phyloP scores from a whole-genome alignment of 1,284 basidiomycete species.

The Wolfiporia cocos region DNA sequence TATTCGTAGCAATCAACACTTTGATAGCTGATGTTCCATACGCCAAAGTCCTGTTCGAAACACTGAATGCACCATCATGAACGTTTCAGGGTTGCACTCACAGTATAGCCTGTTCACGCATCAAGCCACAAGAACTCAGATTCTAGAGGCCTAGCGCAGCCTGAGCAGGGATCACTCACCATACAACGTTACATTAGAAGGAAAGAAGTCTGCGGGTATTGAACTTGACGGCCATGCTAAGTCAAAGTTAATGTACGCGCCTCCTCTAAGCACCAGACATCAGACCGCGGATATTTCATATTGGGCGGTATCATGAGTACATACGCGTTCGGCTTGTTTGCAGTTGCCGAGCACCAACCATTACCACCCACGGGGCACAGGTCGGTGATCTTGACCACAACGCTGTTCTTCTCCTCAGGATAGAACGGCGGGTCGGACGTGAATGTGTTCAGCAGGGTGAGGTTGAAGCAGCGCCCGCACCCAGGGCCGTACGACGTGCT shows the following conservation, averaged over 20 bases:
- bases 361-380: constrained; percentile 54
- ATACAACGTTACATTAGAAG: constrained; percentile 55
- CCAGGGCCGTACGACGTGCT: constrained; percentile 65
- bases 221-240: constrained; percentile 68
- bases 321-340: constrained; percentile 45
- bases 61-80: background rate
- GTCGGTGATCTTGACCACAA: constrained; percentile 72
- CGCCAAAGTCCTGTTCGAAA: constrained; percentile 59
- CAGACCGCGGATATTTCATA: background rate
- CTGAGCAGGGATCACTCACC: constrained; percentile 30
- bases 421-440: constrained; percentile 62
- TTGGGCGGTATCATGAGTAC: background rate
- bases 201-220: constrained; percentile 67
- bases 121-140: too few relatives aligned
- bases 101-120: constrained; percentile 33
- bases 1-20: constrained; percentile 48
- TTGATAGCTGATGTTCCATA: constrained; percentile 75
- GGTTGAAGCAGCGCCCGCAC: constrained; percentile 72
- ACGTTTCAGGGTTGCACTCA: too few relatives aligned
- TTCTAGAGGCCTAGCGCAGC: too few relatives aligned
- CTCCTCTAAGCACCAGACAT: constrained; percentile 38
- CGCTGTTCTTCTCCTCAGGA: constrained; percentile 51
- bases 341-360: constrained; percentile 69
- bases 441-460: constrained; percentile 67
- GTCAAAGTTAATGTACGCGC: constrained; percentile 68